These are phyloP conservation scores for Tolypocladium guangdongense DNA, from an alignment of 2,329 filamentous ascomycete genomes.

Conservation along the genomic window DNA sequence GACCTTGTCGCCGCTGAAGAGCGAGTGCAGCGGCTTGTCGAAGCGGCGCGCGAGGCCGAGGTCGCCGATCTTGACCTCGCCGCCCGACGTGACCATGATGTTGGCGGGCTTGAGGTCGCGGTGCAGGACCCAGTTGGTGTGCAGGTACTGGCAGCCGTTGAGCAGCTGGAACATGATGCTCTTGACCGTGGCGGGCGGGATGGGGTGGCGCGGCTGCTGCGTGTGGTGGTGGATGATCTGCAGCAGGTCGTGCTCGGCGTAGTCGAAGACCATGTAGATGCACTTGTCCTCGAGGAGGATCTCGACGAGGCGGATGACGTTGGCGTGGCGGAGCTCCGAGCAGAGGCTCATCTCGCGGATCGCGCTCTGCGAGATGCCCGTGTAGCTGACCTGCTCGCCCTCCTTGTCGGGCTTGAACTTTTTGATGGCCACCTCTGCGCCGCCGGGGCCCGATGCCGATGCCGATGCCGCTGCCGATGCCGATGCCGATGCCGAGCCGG, in stretches of 20 bases:
- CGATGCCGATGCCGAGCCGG: not conserved
- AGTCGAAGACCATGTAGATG: constrained; percentile 99
- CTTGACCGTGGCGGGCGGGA: constrained; percentile 79
- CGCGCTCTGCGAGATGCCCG: constrained; percentile 92
- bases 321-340: constrained; percentile 78
- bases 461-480: not conserved
- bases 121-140: constrained; percentile 94
- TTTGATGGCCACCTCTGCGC: constrained; percentile 87
- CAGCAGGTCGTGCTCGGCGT: constrained; percentile 91
- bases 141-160: constrained; percentile 88
- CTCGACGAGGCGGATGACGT: constrained; percentile 84
- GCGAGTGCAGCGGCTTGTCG: constrained; percentile 81
- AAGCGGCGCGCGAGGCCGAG: constrained; percentile 86
- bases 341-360: constrained; percentile 97
- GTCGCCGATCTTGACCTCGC: constrained; percentile 91
- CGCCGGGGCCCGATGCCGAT: constrained; percentile 38
- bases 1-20: constrained; percentile 93
- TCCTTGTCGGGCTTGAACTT: constrained; percentile 99
- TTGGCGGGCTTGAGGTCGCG: constrained; percentile 96
- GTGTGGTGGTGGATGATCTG: constrained; percentile 99
- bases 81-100: constrained; percentile 90
- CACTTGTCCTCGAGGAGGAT: constrained; percentile 98
- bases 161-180: constrained; percentile 94
- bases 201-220: constrained; percentile 75
- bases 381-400: constrained; percentile 88